Percentiles rank a stretch among this genome's conserved stretches.
These are phyloP conservation scores for Noccaea bulbosa DNA, from an alignment of 345 rosid genomes.

Conservation along the genomic window DNA sequence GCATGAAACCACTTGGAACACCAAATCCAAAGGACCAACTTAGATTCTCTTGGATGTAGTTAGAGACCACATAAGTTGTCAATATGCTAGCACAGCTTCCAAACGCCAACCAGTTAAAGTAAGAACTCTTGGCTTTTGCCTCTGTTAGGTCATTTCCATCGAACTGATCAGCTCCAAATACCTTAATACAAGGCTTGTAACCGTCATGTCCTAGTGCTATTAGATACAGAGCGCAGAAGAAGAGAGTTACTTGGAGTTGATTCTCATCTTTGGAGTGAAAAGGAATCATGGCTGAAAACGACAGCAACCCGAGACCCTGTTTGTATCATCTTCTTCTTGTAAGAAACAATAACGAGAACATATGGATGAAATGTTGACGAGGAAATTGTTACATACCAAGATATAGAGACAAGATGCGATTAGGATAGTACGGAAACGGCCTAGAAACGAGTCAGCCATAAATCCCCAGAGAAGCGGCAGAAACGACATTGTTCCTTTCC, in stretches of 20 bases:
- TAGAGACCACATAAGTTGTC: conserved; percentile 47
- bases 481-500: conserved; percentile 59
- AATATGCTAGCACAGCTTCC: conserved; percentile 54
- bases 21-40: conserved; percentile 81
- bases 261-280: conserved; percentile 21
- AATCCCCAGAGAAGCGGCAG: conserved; percentile 69
- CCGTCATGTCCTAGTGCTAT: conserved; percentile 55
- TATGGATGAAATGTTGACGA: not conserved
- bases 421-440: conserved; percentile 63
- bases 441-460: conserved; percentile 67
- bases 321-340: not conserved
- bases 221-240: conserved; percentile 48
- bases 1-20: conserved; percentile 41
- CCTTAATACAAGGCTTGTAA: conserved; percentile 75
- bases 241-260: conserved; percentile 35
- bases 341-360: not conserved
- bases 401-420: conserved; percentile 58
- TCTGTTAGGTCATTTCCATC: conserved; percentile 56
- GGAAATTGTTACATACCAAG: conserved; percentile 37
- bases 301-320: conserved; percentile 55
- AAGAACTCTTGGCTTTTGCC: conserved; percentile 60
- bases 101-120: conserved; percentile 86
- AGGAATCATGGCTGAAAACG: conserved; percentile 46
- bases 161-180: conserved; percentile 87
- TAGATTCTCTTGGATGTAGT: conserved; percentile 71